A percentile compares a stretch with the other conserved stretches of the same genome.
Evolutionary conservation across 768 basidiomycete species (phyloP).

Genomic region (Trametes sanguinea): DNA sequence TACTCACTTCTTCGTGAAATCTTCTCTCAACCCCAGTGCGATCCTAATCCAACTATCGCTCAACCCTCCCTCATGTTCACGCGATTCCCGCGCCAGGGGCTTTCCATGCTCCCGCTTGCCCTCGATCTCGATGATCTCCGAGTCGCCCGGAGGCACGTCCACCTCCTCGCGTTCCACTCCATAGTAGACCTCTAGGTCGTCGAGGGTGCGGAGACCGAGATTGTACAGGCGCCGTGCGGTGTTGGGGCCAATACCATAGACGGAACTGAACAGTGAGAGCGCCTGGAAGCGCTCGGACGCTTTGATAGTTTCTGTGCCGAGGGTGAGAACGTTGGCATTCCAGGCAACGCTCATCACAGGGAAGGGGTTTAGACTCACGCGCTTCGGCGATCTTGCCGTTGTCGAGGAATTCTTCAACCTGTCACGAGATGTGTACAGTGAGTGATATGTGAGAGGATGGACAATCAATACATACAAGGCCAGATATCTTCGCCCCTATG

Average conservation of each 20-base stretch:
- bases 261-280: slow-evolving; percentile 56
- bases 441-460: background rate
- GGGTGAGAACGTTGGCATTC: background rate
- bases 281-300: slow-evolving; percentile 54
- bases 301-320: slow-evolving; percentile 46
- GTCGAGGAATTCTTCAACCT: slow-evolving; percentile 67
- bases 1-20: slow-evolving; percentile 52
- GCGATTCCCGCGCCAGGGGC: slow-evolving; percentile 9
- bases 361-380: slow-evolving; percentile 37
- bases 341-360: background rate
- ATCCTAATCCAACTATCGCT: slow-evolving; percentile 51
- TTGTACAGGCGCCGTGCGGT: slow-evolving; percentile 68
- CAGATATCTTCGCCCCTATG: slow-evolving; percentile 41
- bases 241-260: slow-evolving; percentile 77
- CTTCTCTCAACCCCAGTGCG: slow-evolving; percentile 59
- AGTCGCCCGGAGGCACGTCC: slow-evolving; percentile 22
- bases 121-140: slow-evolving; percentile 31
- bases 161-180: slow-evolving; percentile 39
- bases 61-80: slow-evolving; percentile 29
- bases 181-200: slow-evolving; percentile 70
- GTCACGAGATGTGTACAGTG: background rate
- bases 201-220: slow-evolving; percentile 63
- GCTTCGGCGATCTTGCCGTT: slow-evolving; percentile 61
- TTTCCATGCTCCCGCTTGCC: slow-evolving; percentile 13
- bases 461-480: slow-evolving; percentile 16